Evolutionary conservation across 108 stramenopile genomes (phyloP).

Genomic region (Stephanodiscus triporus): DNA sequence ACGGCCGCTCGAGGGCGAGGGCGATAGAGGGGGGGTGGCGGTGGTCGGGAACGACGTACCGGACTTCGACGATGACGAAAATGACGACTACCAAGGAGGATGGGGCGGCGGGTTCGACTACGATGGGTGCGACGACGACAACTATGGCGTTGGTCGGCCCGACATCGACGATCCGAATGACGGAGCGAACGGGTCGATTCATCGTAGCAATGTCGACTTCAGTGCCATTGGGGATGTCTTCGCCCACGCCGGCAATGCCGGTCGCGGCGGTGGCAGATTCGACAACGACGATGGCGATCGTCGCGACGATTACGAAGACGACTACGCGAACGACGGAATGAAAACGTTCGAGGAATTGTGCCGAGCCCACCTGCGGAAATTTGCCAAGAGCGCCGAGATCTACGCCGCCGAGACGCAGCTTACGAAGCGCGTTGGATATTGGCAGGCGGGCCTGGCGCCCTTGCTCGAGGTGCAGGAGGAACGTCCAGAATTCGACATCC

Average conservation of each 20-base stretch:
- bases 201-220: conserved; percentile 55
- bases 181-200: neutral
- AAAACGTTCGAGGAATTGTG: conserved; percentile 94
- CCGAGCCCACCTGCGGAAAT: conserved; percentile 85
- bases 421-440: conserved; percentile 82
- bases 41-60: conserved; percentile 23
- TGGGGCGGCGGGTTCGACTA: conserved; percentile 53
- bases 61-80: conserved; percentile 47
- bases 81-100: conserved; percentile 39
- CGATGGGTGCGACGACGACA: conserved; percentile 57
- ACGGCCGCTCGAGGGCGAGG: conserved; percentile 40
- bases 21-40: neutral
- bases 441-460: conserved; percentile 89
- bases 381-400: conserved; percentile 89
- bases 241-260: conserved; percentile 30
- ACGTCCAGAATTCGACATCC: conserved; percentile 91
- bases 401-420: conserved; percentile 91
- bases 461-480: conserved; percentile 88
- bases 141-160: conserved; percentile 23
- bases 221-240: conserved; percentile 52
- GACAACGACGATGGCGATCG: conserved; percentile 39
- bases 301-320: conserved; percentile 9
- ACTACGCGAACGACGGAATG: conserved; percentile 44
- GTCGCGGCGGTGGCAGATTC: conserved; percentile 32
- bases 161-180: conserved; percentile 2